These are phyloP conservation scores for Groenewaldozyma sp. DNA, from an alignment of 1,139 yeast genomes.

Conservation along the genomic window DNA sequence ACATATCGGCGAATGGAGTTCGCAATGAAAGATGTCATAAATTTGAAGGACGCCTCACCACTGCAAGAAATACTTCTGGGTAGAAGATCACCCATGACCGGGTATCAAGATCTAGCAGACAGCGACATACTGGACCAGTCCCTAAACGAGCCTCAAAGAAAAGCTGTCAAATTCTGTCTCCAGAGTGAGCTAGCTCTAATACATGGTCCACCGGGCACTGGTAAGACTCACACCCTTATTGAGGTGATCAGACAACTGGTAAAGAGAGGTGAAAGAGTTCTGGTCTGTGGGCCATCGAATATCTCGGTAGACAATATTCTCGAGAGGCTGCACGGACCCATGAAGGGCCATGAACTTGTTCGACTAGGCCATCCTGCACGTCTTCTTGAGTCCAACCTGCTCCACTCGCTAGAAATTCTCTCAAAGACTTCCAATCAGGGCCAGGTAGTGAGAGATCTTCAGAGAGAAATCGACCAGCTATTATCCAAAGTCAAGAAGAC, in stretches of 20 bases:
- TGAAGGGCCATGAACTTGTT: slow-evolving; percentile 48
- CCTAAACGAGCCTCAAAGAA: slow-evolving; percentile 66
- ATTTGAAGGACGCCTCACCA: slow-evolving; percentile 29
- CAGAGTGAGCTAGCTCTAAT: slow-evolving; percentile 45
- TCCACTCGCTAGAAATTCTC: slow-evolving; percentile 70
- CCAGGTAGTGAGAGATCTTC: slow-evolving; percentile 56
- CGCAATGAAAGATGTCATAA: slow-evolving; percentile 60
- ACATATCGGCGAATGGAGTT: slow-evolving; percentile 68
- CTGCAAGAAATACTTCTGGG: slow-evolving; percentile 25
- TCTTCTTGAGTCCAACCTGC: slow-evolving; percentile 49
- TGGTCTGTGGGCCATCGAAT: slow-evolving; percentile 94
- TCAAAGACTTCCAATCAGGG: slow-evolving; percentile 56
- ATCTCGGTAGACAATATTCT: slow-evolving; percentile 89
- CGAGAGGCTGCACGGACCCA: slow-evolving; percentile 54
- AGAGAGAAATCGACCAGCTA: slow-evolving; percentile 57
- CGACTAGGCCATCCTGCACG: slow-evolving; percentile 95
- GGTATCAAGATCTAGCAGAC: slow-evolving; percentile 10
- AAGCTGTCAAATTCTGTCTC: slow-evolving; percentile 47
- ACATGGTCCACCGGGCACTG: slow-evolving; percentile 79
- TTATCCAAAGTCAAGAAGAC: slow-evolving; percentile 55
- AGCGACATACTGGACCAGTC: slow-evolving; percentile 39
- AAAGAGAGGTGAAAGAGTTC: slow-evolving; percentile 51
- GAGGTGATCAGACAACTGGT: slow-evolving; percentile 74
- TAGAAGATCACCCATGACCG: slow-evolving; percentile 13
- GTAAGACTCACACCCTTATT: slow-evolving; percentile 78